These are phyloP conservation scores for Trapa incisa DNA, from an alignment of 345 rosid genomes.

Conservation along the genomic window DNA sequence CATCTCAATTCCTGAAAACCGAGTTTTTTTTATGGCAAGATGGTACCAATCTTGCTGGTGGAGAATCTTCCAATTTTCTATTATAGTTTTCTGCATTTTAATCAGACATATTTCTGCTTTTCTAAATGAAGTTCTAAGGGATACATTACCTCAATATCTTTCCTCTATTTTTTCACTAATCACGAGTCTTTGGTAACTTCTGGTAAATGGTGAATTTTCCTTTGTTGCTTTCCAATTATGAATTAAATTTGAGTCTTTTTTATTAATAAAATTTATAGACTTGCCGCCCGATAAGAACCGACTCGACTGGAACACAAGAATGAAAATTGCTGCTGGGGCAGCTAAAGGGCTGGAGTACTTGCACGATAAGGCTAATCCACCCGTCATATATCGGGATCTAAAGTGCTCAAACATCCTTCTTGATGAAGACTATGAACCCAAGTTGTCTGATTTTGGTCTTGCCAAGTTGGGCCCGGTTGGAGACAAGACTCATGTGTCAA, in stretches of 20 bases:
- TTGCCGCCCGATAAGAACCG: slow-evolving; percentile 40
- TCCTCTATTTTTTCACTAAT: no score
- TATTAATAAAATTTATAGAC: slow-evolving; percentile 19
- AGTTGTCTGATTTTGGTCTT: slow-evolving; percentile 64
- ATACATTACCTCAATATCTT: no score
- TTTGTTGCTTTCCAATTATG: neutral
- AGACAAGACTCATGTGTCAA: slow-evolving; percentile 60
- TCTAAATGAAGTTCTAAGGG: no score
- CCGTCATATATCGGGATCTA: slow-evolving; percentile 62
- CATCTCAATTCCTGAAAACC: no score
- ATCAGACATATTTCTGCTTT: neutral
- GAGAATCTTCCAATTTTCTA: no score
- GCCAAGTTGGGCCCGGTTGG: slow-evolving; percentile 76
- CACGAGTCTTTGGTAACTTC: neutral
- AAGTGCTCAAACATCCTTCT: slow-evolving; percentile 67
- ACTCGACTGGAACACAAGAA: slow-evolving; percentile 65
- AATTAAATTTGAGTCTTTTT: neutral
- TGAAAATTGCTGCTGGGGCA: slow-evolving; percentile 70
- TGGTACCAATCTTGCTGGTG: no score
- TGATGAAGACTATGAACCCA: slow-evolving; percentile 47
- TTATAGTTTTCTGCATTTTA: neutral
- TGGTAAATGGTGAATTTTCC: neutral
- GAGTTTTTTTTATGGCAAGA: no score
- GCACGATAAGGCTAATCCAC: slow-evolving; percentile 57
- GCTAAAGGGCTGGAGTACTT: slow-evolving; percentile 66